Conservation (phyloP, 257 asterid genomes). For the Ocimum tenuiflorum region DNA sequence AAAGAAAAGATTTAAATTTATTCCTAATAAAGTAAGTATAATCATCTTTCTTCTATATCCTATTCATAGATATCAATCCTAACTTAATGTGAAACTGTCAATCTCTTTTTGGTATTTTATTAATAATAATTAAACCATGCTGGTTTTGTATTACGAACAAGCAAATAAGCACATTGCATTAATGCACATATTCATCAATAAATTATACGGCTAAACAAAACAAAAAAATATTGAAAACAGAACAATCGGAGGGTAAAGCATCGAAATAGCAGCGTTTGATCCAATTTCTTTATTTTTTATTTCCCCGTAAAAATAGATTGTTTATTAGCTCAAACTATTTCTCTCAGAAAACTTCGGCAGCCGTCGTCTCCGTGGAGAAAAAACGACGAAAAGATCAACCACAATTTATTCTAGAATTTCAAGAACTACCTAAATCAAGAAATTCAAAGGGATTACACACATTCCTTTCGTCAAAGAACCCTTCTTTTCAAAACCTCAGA, state of each 20-base stretch:
- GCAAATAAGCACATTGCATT: not conserved
- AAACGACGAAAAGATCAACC: not conserved
- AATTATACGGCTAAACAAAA: not conserved
- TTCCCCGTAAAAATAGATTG: not conserved
- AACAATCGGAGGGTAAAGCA: constrained; percentile 26
- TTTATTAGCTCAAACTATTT: constrained; percentile 1
- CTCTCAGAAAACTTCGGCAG: not conserved
- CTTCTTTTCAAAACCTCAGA: constrained; percentile 1
- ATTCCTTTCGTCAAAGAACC: not conserved
- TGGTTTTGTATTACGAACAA: too few species aligned
- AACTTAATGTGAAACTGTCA: too few species aligned
- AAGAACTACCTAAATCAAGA: not conserved
- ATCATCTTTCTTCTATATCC: too few species aligned
- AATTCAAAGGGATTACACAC: not conserved
- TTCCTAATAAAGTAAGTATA: too few species aligned
- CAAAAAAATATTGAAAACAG: not conserved
- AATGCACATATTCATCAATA: not conserved
- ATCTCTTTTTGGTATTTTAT: too few species aligned
- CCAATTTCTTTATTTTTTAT: not conserved
- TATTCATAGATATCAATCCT: too few species aligned
- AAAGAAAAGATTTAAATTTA: too few species aligned
- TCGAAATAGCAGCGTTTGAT: constrained; percentile 21
- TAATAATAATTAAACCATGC: not conserved
- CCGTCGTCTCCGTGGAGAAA: constrained; percentile 3
- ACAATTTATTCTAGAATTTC: not conserved